These are phyloP conservation scores for Exophiala bonariae DNA, from an alignment of 2,329 filamentous ascomycete genomes.

Conservation along the genomic window DNA sequence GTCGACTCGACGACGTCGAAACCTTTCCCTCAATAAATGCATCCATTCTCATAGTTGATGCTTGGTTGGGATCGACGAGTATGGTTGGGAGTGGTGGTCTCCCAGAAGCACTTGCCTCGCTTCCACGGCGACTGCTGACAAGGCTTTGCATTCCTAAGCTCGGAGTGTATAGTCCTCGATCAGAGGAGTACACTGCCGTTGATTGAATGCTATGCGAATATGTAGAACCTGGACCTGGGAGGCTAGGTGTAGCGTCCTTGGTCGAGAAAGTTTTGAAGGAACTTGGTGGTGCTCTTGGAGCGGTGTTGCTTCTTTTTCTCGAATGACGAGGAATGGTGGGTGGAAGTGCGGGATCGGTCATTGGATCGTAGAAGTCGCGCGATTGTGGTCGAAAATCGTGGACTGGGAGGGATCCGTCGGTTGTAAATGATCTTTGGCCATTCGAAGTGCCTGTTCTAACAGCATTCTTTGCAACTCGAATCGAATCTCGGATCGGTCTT, in stretches of 20 bases:
- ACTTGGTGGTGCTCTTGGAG: slow-evolving; percentile 67
- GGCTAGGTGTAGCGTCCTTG: slow-evolving; percentile 35
- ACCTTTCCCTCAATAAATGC: slow-evolving; percentile 71
- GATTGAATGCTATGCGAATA: slow-evolving; percentile 26
- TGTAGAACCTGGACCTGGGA: slow-evolving; percentile 23
- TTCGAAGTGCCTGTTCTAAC: slow-evolving; percentile 41
- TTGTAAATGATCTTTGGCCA: slow-evolving; percentile 41
- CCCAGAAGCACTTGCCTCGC: slow-evolving; percentile 54
- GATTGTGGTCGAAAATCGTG: slow-evolving; percentile 30
- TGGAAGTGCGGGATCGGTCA: slow-evolving; percentile 46
- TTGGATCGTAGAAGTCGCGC: slow-evolving; percentile 30
- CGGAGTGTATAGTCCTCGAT: slow-evolving; percentile 25
- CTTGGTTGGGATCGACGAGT: slow-evolving; percentile 25
- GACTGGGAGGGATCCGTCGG: slow-evolving; percentile 30
- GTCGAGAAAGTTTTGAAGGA: slow-evolving; percentile 77
- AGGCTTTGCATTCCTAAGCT: slow-evolving; percentile 44
- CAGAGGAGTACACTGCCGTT: slow-evolving; percentile 22
- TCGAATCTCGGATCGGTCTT: slow-evolving; percentile 78
- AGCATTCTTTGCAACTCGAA: slow-evolving; percentile 80
- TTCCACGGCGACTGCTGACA: slow-evolving; percentile 36
- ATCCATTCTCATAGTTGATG: slow-evolving; percentile 83
- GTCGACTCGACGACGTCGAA: slow-evolving; percentile 20
- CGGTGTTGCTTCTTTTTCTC: slow-evolving; percentile 87
- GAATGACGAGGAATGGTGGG: slow-evolving; percentile 65
- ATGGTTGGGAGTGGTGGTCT: slow-evolving; percentile 69